A percentile compares a stretch with the other conserved stretches of the same genome.
phyloP scores from a whole-genome alignment of 176 grass and related monocot species.

The Bromus sterilis region DNA sequence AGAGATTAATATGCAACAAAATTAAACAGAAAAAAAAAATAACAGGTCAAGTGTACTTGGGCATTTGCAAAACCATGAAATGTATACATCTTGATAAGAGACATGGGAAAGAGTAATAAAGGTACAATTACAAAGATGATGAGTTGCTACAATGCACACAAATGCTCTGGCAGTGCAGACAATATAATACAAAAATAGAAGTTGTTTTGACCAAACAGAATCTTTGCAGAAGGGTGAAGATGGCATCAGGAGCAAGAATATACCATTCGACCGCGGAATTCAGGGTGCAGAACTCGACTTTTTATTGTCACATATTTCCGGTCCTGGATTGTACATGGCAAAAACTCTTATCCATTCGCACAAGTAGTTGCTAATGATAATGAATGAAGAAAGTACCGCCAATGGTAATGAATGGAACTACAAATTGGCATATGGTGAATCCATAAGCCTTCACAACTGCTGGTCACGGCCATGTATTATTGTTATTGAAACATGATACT shows the following conservation, averaged over 20 bases:
- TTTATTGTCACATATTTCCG: constrained; percentile 68
- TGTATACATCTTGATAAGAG: background rate
- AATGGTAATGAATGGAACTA: background rate
- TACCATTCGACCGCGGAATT: constrained; percentile 98
- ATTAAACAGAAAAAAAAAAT: background rate
- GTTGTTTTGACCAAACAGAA: constrained; percentile 8
- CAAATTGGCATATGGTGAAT: background rate
- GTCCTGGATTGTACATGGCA: constrained; percentile 54
- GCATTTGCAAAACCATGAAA: constrained; percentile 19
- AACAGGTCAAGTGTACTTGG: background rate
- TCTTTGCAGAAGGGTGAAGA: background rate
- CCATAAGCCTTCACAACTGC: background rate
- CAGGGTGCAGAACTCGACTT: constrained; percentile 63
- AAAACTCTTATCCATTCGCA: constrained; percentile 27
- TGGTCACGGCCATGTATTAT: background rate
- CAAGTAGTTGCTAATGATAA: background rate
- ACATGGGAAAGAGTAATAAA: background rate
- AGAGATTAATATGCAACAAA: background rate
- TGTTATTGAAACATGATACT: background rate
- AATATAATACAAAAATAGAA: background rate
- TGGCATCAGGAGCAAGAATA: constrained; percentile 6
- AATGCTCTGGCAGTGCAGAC: background rate
- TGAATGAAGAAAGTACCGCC: constrained; percentile 3
- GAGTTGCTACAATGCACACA: background rate
- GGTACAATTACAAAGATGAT: constrained; percentile 1